phyloP scores from a whole-genome alignment of 768 basidiomycete species.

The Pisolithus orientalis region DNA sequence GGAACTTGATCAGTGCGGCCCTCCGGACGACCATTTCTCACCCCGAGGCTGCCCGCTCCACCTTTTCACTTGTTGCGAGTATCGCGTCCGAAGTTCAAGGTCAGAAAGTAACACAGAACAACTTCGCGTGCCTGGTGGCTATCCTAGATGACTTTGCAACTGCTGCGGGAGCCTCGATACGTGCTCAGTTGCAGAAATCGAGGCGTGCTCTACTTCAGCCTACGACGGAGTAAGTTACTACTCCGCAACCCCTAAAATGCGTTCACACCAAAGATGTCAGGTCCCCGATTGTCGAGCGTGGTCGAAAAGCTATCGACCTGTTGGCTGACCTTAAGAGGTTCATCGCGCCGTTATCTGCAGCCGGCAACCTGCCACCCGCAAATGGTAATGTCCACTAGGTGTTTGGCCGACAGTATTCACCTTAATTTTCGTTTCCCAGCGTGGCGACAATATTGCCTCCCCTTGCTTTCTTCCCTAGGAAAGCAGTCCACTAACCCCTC shows the following conservation, averaged over 20 bases:
- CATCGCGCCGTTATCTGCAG: conserved; percentile 53
- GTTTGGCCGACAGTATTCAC: background rate
- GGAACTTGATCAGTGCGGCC: conserved; percentile 88
- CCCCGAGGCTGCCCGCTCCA: conserved; percentile 78
- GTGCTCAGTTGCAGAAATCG: conserved; percentile 49
- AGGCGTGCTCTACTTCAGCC: conserved; percentile 46
- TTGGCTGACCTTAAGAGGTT: conserved; percentile 66
- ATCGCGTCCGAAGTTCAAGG: conserved; percentile 59
- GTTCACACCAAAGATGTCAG: conserved; percentile 29
- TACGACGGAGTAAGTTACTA: conserved; percentile 41
- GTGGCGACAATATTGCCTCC: conserved; percentile 75
- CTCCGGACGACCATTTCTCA: conserved; percentile 81
- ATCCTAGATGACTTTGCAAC: conserved; percentile 85
- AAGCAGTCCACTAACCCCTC: conserved; percentile 79
- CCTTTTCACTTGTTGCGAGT: conserved; percentile 70
- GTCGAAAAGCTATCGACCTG: conserved; percentile 76
- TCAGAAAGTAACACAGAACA: conserved; percentile 65
- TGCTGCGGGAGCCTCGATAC: conserved; percentile 58
- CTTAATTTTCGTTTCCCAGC: conserved; percentile 35
- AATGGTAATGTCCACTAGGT: conserved; percentile 18
- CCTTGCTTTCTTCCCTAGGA: conserved; percentile 64
- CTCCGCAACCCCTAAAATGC: background rate
- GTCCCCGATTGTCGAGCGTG: conserved; percentile 74
- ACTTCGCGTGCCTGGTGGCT: conserved; percentile 71
- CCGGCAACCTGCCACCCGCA: conserved; percentile 31